phyloP scores from a whole-genome alignment of 148 eudicot genomes.

The Rhododendron simsii region DNA sequence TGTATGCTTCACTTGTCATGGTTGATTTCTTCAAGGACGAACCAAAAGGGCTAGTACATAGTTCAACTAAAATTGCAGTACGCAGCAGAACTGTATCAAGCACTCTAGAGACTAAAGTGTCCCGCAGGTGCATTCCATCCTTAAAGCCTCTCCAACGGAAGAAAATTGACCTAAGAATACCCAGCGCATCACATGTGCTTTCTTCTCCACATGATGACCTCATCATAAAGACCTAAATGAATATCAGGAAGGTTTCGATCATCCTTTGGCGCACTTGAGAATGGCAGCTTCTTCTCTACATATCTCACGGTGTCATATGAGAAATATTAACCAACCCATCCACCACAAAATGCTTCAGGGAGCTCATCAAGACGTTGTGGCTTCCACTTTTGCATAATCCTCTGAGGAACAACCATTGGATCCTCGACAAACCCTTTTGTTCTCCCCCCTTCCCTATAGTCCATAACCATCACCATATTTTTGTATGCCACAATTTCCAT shows the following conservation, averaged over 20 bases:
- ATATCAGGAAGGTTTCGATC: constrained; percentile 91
- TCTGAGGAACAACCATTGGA: constrained; percentile 81
- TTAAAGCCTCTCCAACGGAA: too few relatives aligned
- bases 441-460: constrained; percentile 59
- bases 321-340: constrained; percentile 96
- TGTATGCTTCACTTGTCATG: too few relatives aligned
- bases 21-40: too few relatives aligned
- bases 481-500: constrained; percentile 96
- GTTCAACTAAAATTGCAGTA: too few relatives aligned
- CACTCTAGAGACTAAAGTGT: too few relatives aligned
- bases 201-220: constrained; percentile 55
- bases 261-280: constrained; percentile 78
- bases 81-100: too few relatives aligned
- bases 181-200: too few relatives aligned
- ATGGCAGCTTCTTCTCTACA: constrained; percentile 89
- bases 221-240: constrained; percentile 91
- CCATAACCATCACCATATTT: constrained; percentile 73
- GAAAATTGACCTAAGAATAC: too few relatives aligned
- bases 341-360: constrained; percentile 97
- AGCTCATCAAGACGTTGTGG: constrained; percentile 90
- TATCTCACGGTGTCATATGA: constrained; percentile 94
- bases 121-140: too few relatives aligned
- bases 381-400: constrained; percentile 86
- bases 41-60: too few relatives aligned
- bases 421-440: constrained; percentile 74